These are phyloP conservation scores for Orbilia brochopaga DNA, from an alignment of 2,329 filamentous ascomycete species.

Conservation along the genomic window DNA sequence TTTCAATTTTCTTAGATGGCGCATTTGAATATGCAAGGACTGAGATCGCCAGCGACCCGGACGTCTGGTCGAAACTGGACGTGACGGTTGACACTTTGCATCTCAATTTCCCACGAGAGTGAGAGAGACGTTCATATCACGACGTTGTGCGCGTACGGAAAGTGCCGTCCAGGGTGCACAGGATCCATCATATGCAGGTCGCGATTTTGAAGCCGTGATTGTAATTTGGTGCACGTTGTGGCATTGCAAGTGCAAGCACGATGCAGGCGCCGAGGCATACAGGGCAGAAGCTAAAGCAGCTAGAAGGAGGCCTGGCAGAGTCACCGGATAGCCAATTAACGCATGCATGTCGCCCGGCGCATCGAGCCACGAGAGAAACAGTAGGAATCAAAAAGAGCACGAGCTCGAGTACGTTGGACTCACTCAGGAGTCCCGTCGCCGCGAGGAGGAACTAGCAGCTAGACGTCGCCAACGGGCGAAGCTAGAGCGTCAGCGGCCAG, in stretches of 20 bases:
- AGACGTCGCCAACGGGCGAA: no score
- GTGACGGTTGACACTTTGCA: neutral
- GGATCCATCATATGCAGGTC: no score
- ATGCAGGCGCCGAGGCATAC: no score
- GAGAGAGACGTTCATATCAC: neutral
- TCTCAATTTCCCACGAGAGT: neutral
- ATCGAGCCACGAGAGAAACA: neutral
- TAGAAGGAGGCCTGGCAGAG: no score
- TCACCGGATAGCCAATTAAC: slow-evolving; percentile 1
- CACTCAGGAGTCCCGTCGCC: neutral
- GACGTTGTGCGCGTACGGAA: no score
- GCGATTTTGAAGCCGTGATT: no score
- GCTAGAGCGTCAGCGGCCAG: no score
- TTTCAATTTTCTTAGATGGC: slow-evolving; percentile 1
- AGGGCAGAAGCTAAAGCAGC: neutral
- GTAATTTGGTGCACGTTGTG: no score
- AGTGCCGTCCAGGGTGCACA: no score
- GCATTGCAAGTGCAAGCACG: no score
- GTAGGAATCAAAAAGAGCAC: neutral
- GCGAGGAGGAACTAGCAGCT: slow-evolving; percentile 1
- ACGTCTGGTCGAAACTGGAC: neutral
- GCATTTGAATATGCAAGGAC: slow-evolving; percentile 17
- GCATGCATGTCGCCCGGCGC: neutral
- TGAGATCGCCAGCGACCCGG: slow-evolving; percentile 25
- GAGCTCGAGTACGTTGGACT: no score